A percentile compares a stretch with the other conserved stretches of the same genome.
Conservation (phyloP, 805 yeast genomes). For the Ogataea siamensis region DNA sequence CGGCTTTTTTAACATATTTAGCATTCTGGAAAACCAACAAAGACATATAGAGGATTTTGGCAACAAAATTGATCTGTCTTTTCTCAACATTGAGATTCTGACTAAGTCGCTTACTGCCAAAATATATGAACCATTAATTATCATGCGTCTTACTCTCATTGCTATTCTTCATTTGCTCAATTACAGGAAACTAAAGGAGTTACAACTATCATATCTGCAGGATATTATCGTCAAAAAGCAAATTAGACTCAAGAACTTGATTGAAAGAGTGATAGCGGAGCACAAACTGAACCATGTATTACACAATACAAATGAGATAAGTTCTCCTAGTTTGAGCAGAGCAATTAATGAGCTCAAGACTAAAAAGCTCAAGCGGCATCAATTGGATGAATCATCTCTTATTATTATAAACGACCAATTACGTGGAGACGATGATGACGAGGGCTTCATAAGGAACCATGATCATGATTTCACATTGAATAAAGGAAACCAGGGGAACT, state of each 20-base stretch:
- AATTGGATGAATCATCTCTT: conserved; percentile 15
- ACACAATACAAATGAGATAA: conserved; percentile 19
- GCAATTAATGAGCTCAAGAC: conserved; percentile 28
- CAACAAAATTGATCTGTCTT: conserved; percentile 48
- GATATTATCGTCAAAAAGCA: conserved; percentile 40
- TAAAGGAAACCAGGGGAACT: conserved; percentile 14
- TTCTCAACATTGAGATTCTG: conserved; percentile 47
- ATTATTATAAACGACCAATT: conserved; percentile 17
- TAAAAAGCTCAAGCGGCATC: conserved; percentile 17
- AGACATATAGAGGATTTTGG: conserved; percentile 49
- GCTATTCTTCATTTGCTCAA: conserved; percentile 44
- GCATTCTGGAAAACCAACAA: conserved; percentile 41
- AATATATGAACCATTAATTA: conserved; percentile 52
- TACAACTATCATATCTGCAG: conserved; percentile 45
- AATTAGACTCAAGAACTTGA: conserved; percentile 27
- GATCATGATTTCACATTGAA: conserved; percentile 8
- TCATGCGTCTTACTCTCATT: conserved; percentile 43
- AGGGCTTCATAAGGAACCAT: conserved; percentile 8
- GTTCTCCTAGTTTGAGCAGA: conserved; percentile 35
- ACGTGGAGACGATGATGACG: conserved; percentile 14
- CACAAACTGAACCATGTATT: conserved; percentile 28
- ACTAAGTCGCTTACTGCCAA: conserved; percentile 37
- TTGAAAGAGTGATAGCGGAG: conserved; percentile 26
- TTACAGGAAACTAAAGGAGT: conserved; percentile 51
- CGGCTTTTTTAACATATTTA: conserved; percentile 54